Percentiles rank a stretch among this genome's conserved stretches.
These are phyloP conservation scores for Veloboletus limbatus DNA, from an alignment of 1,284 basidiomycete species.

Conservation along the genomic window DNA sequence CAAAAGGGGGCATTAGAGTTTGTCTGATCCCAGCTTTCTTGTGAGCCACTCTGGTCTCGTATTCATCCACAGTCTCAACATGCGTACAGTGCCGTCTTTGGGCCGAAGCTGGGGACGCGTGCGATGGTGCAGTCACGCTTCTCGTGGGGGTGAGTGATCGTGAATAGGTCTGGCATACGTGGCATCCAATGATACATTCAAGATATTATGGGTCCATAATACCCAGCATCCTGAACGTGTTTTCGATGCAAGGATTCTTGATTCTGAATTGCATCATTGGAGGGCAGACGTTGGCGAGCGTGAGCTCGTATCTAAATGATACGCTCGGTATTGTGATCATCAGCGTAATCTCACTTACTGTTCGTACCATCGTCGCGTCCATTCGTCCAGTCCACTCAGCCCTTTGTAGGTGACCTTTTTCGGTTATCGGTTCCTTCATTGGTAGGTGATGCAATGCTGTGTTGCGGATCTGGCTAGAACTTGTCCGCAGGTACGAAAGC, in stretches of 20 bases:
- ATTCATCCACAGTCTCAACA: constrained; percentile 6
- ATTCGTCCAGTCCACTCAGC: constrained; percentile 7
- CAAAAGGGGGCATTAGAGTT: constrained; percentile 9
- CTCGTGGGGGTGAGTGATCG: constrained; percentile 43
- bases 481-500: constrained; percentile 45
- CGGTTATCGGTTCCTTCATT: constrained; percentile 64
- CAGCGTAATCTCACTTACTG: constrained; percentile 59
- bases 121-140: constrained; percentile 63
- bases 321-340: constrained; percentile 79
- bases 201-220: constrained; percentile 64
- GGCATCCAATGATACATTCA: constrained; percentile 1
- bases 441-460: constrained; percentile 29
- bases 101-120: constrained; percentile 58
- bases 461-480: not conserved
- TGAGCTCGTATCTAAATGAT: constrained; percentile 47
- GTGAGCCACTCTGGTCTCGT: constrained; percentile 35
- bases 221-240: constrained; percentile 62
- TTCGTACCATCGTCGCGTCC: constrained; percentile 31
- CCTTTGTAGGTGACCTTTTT: constrained; percentile 45
- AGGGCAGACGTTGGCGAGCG: constrained; percentile 67
- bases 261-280: constrained; percentile 74
- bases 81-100: constrained; percentile 48
- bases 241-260: constrained; percentile 65
- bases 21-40: constrained; percentile 51
- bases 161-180: not conserved